Conservation (phyloP, 805 yeast species). For the Yueomyces sinensis region DNA sequence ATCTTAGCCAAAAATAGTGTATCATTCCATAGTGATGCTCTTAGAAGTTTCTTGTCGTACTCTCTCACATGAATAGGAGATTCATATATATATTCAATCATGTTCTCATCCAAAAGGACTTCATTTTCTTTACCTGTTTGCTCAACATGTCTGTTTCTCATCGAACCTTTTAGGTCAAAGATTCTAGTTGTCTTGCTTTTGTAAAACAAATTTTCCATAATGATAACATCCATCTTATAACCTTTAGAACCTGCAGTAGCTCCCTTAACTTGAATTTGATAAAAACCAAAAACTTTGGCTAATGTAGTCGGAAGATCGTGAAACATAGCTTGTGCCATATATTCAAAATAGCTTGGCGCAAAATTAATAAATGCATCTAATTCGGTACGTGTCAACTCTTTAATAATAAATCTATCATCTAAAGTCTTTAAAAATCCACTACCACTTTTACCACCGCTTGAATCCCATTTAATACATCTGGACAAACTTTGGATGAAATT, state of each 20-base stretch:
- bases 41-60: constrained; percentile 69
- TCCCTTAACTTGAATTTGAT: constrained; percentile 81
- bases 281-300: constrained; percentile 91
- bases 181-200: constrained; percentile 70
- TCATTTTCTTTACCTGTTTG: constrained; percentile 94
- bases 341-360: constrained; percentile 94
- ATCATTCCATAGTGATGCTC: constrained; percentile 91
- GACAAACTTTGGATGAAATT: constrained; percentile 80
- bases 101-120: constrained; percentile 88
- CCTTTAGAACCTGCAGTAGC: constrained; percentile 55
- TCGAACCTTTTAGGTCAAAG: constrained; percentile 93
- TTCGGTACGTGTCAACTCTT: constrained; percentile 79
- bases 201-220: constrained; percentile 92
- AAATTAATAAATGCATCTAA: constrained; percentile 87
- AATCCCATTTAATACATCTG: constrained; percentile 90
- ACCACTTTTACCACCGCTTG: constrained; percentile 94
- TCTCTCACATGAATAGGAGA: constrained; percentile 90
- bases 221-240: constrained; percentile 77
- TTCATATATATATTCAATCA: constrained; percentile 96
- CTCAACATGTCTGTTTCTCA: constrained; percentile 93
- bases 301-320: constrained; percentile 90
- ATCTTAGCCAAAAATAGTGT: constrained; percentile 86
- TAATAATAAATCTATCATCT: constrained; percentile 80
- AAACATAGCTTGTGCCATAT: constrained; percentile 88
- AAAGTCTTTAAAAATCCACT: constrained; percentile 85